A percentile compares a stretch with the other conserved stretches of the same genome.
phyloP scores from a whole-genome alignment of 345 rosid species.

The Salix dunnii region DNA sequence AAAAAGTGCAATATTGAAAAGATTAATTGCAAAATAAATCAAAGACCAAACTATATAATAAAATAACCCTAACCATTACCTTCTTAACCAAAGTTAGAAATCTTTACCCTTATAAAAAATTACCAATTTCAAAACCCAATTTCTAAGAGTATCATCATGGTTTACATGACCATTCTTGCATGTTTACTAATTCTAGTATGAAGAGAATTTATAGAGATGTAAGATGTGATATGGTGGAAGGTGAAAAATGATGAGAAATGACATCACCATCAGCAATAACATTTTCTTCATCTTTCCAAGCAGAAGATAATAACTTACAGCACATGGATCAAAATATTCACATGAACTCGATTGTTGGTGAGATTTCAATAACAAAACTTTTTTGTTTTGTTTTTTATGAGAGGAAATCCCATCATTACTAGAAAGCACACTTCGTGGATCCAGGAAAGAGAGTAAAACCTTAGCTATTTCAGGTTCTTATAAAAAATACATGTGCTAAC shows the following conservation, averaged over 20 bases:
- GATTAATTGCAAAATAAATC: too few relatives aligned
- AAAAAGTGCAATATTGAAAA: too few relatives aligned
- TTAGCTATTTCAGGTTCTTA: too few relatives aligned
- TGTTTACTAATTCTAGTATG: constrained; percentile 30
- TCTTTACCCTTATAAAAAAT: too few relatives aligned
- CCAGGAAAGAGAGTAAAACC: too few relatives aligned
- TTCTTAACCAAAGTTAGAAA: too few relatives aligned
- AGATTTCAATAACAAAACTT: constrained; percentile 50
- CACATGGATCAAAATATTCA: constrained; percentile 64
- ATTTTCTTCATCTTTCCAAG: constrained; percentile 57
- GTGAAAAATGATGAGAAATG: constrained; percentile 58
- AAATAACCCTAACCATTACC: too few relatives aligned
- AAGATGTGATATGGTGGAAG: constrained; percentile 59
- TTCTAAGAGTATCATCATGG: constrained; percentile 43
- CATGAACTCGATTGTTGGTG: constrained; percentile 67
- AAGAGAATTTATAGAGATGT: constrained; percentile 37
- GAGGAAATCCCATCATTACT: too few relatives aligned
- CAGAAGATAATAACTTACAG: constrained; percentile 53
- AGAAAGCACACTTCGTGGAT: too few relatives aligned
- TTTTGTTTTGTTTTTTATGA: too few relatives aligned
- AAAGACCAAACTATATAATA: too few relatives aligned
- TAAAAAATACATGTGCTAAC: too few relatives aligned
- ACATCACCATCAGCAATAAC: constrained; percentile 52
- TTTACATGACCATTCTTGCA: constrained; percentile 11
- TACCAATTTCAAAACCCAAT: neutral